Evolutionary conservation across 768 basidiomycete genomes (phyloP), one percentile per base, ranked within the genome.

Genomic region (Suillus plorans): DNA sequence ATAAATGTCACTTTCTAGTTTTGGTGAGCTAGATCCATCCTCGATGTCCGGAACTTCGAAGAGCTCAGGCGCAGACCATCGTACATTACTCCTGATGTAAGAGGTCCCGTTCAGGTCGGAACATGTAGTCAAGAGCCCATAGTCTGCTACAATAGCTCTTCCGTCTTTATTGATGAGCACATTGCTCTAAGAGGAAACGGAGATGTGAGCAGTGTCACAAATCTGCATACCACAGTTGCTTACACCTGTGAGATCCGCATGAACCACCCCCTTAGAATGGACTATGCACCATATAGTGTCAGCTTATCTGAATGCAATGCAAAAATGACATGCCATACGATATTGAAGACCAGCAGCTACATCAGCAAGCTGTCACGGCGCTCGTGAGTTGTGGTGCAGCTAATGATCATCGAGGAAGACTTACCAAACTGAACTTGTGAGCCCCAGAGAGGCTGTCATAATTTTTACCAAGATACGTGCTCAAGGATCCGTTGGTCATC

Each of bases 61-160:
- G n/a, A 77, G 66, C 14, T 74, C 74, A 1, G 75, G 74, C 2
- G 74, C 74, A 14, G 75, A 71, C 74, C 74, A 74, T 36, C 75
- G 67, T 42, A 74, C 63, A 28, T 76, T 74, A 3, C 74, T 69
- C 1, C 68, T 72, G 44, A 70, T 67, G 5, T 59, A 41, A 28
- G 61, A 55, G n/a, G 63, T 12, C 1, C 57, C n/a, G 5, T 31
- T 50, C 5, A 42, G 41, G 12, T 61, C 42, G n/a, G 47, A 53
- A 31, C 42, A 50, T 16, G 37, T 44, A 61, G 60, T 41, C 37
- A 41, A 34, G 4, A 57, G 36, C 5, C 56, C 56, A 22, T 57
- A 57, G 56, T 57, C 56, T 37, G 56, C 56, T 39, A 57, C 3
- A 37, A 37, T 7, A 37, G 56, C 56, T 25, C 36, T 22, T 16